Evolutionary conservation across 768 basidiomycete species (phyloP).

Genomic region (Naganishia kalamii): DNA sequence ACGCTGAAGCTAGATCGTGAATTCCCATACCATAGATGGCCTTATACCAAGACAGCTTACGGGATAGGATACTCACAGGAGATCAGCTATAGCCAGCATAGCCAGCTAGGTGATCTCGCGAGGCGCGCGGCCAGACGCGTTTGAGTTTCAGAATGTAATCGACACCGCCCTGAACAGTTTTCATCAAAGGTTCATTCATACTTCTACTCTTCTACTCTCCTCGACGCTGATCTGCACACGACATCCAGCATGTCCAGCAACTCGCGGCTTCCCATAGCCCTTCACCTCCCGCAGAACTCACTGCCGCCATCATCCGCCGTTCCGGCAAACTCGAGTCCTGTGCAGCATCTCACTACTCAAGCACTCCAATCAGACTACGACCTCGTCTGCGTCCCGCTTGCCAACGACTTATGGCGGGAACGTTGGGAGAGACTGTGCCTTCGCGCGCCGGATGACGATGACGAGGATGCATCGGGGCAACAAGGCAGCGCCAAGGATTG

Average conservation of each 20-base stretch:
- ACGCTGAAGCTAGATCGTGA: no score
- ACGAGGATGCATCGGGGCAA: constrained; percentile 22
- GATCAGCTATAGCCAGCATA: no score
- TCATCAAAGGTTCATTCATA: not conserved
- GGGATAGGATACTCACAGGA: no score
- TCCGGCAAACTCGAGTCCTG: constrained; percentile 25
- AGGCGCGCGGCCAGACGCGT: no score
- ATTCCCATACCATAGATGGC: no score
- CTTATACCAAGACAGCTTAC: no score
- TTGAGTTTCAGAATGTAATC: no score
- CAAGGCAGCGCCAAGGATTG: constrained; percentile 32
- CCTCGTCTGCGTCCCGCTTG: constrained; percentile 73
- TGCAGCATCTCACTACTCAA: constrained; percentile 29
- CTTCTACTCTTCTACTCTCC: not conserved
- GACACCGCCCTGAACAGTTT: not conserved
- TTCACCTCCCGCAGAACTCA: constrained; percentile 17
- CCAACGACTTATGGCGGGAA: constrained; percentile 74
- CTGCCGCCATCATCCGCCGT: constrained; percentile 17
- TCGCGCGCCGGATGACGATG: constrained; percentile 39
- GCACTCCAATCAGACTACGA: constrained; percentile 59
- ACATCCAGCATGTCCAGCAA: not conserved
- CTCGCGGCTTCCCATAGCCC: constrained; percentile 22
- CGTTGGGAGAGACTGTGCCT: constrained; percentile 88
- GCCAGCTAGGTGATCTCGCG: no score
- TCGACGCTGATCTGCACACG: no score